Base-by-base conservation (phyloP, 2,329 filamentous ascomycete species). In the Dryadomyces quercivorus region DNA sequence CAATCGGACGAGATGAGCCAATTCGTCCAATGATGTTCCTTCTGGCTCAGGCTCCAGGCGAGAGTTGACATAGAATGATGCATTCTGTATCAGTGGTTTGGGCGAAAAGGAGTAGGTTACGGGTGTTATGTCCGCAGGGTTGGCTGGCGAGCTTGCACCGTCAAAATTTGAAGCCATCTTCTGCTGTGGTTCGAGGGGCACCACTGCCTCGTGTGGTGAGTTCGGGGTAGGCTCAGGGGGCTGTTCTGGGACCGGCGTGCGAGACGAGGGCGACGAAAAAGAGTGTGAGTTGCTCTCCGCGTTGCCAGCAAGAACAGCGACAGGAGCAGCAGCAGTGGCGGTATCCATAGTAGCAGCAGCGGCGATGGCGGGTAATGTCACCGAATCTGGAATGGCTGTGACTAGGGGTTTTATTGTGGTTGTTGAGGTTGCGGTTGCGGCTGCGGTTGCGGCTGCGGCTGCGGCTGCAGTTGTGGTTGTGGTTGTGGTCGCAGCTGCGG, bases 1-100 rank as follows among this genome's bases (percentile, higher is more conserved):
- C 58, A 90, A 73, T 58, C 86, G 82, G 60, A 89, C 85, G 62
- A 91, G 70, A 67, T 90, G 86, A 52, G 86, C 86, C 60, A 92
- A 78, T 68, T 91, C 86, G 63, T 87, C 82, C 58, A 92, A 73
- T 15, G 83, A 85, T 48, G 85, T 88, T 56, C 80, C 78, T 48
- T 85, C 80, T 52, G 75, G 75, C 58, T 85, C 80, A 42, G 77
- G 75, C 50, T 77, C 74, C 54, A 84, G 67, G 60, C 78, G 75
- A 15, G 78, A 69, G 64, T 85, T 85, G 48, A 77, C 75, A 66
- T 86, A 87, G 55, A 82, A 73, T 45, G 84, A 85, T 46, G 80
- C 70, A 65, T 88, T 83, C 58, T 80, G 77, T 50, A 86, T 68
- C 49, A 88, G 72, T n/a, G 83, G 73, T 55, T 73, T 71, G 26